Conservation (phyloP, 352 stramenopile species). For the Thalassiosira mediterranea region DNA sequence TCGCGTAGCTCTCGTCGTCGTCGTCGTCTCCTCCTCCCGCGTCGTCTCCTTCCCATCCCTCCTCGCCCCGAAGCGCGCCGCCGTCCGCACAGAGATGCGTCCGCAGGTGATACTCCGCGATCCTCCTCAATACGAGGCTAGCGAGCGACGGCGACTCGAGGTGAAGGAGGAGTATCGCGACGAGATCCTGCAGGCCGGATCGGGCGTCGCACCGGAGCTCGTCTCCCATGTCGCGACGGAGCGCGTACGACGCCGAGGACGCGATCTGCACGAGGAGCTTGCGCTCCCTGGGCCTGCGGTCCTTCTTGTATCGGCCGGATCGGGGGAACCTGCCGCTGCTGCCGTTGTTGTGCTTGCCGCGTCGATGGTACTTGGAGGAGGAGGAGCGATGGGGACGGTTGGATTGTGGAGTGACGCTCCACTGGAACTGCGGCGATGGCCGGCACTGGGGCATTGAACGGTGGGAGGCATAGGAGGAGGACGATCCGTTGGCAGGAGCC, state of each 20-base stretch:
- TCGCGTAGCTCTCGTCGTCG: neutral
- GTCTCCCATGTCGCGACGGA: neutral
- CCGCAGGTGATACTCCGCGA: slow-evolving; percentile 34
- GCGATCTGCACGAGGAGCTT: slow-evolving; percentile 42
- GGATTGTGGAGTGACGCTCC: neutral
- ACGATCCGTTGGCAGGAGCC: neutral
- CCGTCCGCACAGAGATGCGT: neutral
- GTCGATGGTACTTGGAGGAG: slow-evolving; percentile 1
- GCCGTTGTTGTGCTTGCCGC: neutral
- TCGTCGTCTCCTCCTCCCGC: neutral
- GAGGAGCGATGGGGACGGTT: neutral
- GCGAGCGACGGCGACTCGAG: slow-evolving; percentile 54
- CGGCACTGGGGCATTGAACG: neutral
- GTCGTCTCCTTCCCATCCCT: neutral
- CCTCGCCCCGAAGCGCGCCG: neutral
- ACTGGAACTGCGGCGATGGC: neutral
- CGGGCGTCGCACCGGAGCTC: slow-evolving; percentile 10
- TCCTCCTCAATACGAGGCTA: slow-evolving; percentile 31
- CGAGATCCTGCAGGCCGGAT: slow-evolving; percentile 46
- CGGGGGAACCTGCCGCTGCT: neutral
- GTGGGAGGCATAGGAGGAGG: neutral
- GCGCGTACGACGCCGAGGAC: slow-evolving; percentile 17
- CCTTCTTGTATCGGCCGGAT: slow-evolving; percentile 6
- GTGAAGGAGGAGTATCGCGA: slow-evolving; percentile 53
- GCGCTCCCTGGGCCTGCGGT: slow-evolving; percentile 12